phyloP scores from a whole-genome alignment of 2,329 filamentous ascomycete genomes.

The Chaetomiaceae sp. region DNA sequence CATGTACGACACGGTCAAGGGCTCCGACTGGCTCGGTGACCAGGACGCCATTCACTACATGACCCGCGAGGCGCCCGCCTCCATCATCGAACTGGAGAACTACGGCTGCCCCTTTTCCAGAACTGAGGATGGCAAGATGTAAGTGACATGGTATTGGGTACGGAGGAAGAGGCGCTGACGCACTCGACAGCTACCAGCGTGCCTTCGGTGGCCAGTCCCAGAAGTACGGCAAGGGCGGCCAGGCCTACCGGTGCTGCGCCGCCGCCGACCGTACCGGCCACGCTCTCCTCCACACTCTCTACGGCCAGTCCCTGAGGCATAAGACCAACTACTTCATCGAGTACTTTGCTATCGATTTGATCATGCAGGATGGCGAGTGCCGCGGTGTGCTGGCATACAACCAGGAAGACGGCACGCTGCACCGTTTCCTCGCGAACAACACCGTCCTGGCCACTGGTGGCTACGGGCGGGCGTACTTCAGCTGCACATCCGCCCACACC shows the following conservation, averaged over 20 bases:
- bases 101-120: constrained; percentile 95
- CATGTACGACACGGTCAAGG: constrained; percentile 99
- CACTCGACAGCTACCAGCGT: constrained; percentile 70
- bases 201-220: constrained; percentile 97
- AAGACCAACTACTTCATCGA: constrained; percentile 99
- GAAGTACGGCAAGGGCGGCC: constrained; percentile 91
- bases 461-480: constrained; percentile 97
- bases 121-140: constrained; percentile 95
- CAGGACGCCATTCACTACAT: constrained; percentile 99
- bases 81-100: constrained; percentile 91
- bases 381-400: constrained; percentile 96
- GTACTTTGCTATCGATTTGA: constrained; percentile 92
- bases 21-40: constrained; percentile 94
- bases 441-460: constrained; percentile 95
- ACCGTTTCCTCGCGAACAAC: constrained; percentile 94
- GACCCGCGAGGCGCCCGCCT: constrained; percentile 87
- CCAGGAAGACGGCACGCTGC: constrained; percentile 95
- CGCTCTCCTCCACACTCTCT: constrained; percentile 95
- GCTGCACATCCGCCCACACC: constrained; percentile 94
- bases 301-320: constrained; percentile 92
- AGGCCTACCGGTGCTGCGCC: constrained; percentile 95
- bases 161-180: constrained; percentile 10
- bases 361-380: constrained; percentile 97
- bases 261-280: constrained; percentile 96
- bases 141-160: constrained; percentile 29